Conservation (phyloP, 331 rosid species). For the Spiraea crenata region DNA sequence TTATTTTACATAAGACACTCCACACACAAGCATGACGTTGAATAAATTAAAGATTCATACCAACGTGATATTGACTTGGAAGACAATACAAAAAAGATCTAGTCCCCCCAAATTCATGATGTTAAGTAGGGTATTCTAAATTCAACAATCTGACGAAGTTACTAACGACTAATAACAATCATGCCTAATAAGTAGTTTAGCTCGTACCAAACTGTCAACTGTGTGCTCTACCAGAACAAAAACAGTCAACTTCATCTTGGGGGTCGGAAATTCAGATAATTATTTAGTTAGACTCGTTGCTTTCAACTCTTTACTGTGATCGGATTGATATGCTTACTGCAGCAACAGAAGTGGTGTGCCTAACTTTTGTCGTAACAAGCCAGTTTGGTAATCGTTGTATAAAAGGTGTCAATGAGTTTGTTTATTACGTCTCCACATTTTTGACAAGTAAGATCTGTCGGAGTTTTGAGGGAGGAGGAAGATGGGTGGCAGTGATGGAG, state of each 20-base stretch:
- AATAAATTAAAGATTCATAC: background rate
- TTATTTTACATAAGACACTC: background rate
- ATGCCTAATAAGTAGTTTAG: background rate
- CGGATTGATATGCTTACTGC: too few relatives aligned
- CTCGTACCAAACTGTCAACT: background rate
- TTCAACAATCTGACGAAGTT: too few relatives aligned
- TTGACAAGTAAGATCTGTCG: background rate
- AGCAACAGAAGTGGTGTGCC: background rate
- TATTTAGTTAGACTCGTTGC: background rate
- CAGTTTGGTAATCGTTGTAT: background rate
- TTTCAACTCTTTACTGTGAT: background rate
- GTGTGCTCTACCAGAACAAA: background rate
- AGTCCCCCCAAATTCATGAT: background rate
- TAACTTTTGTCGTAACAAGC: background rate
- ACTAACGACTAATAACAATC: too few relatives aligned
- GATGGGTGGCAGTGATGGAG: constrained; percentile 11
- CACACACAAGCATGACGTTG: background rate
- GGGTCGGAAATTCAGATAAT: background rate
- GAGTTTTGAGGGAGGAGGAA: background rate
- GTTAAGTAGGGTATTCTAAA: too few relatives aligned
- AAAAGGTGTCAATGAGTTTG: background rate
- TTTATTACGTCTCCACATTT: background rate
- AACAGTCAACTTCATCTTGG: background rate
- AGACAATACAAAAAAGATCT: too few relatives aligned
- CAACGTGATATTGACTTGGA: background rate